Evolutionary conservation across 768 basidiomycete species (phyloP).

Genomic region (Suillus subalutaceus): DNA sequence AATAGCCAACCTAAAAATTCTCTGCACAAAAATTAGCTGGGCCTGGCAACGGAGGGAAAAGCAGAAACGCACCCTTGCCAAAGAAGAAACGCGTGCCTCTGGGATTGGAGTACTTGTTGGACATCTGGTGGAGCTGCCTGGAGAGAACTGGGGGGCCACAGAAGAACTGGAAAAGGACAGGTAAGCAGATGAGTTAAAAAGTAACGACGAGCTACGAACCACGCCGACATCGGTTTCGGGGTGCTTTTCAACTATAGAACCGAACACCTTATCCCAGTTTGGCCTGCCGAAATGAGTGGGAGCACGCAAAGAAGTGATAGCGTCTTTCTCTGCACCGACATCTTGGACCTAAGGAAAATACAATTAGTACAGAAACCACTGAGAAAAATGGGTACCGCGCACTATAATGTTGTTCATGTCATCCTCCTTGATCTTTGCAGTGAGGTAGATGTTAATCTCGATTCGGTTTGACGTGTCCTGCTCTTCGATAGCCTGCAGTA

Average conservation of each 20-base stretch:
- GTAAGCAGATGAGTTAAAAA: not conserved
- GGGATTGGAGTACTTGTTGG: conserved; percentile 83
- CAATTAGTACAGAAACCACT: conserved; percentile 6
- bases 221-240: conserved; percentile 90
- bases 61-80: conserved; percentile 68
- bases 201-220: conserved; percentile 37
- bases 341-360: conserved; percentile 63
- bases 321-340: conserved; percentile 91
- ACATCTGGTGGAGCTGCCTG: conserved; percentile 71
- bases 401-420: conserved; percentile 94
- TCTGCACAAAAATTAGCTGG: conserved; percentile 14
- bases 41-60: not conserved
- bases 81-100: conserved; percentile 87
- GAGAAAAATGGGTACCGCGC: conserved; percentile 21
- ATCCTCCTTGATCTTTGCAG: conserved; percentile 87
- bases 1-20: conserved; percentile 20
- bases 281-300: conserved; percentile 94
- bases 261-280: conserved; percentile 80
- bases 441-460: conserved; percentile 94
- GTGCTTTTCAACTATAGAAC: conserved; percentile 78
- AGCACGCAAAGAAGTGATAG: conserved; percentile 84
- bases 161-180: conserved; percentile 64
- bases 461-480: conserved; percentile 85
- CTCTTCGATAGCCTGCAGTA: conserved; percentile 91
- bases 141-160: conserved; percentile 82